Percentiles rank a stretch among this genome's conserved stretches.
These are phyloP conservation scores for Boletus vermiculosoides DNA, from an alignment of 768 basidiomycete species.

Conservation along the genomic window DNA sequence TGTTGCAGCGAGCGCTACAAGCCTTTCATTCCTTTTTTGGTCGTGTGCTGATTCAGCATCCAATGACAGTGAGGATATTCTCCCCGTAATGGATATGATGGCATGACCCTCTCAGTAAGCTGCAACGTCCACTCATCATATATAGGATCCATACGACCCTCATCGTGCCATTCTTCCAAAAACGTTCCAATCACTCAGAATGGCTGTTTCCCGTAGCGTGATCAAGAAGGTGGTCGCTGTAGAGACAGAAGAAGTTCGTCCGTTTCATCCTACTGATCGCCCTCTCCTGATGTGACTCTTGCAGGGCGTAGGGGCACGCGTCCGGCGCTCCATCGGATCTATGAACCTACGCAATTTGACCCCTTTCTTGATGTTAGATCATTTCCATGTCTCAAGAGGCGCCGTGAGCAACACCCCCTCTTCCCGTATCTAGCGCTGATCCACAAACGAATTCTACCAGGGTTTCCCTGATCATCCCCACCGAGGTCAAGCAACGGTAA, in stretches of 20 bases:
- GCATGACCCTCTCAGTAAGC: too few species aligned
- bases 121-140: too few species aligned
- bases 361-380: constrained; percentile 90
- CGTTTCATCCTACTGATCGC: neutral
- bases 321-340: constrained; percentile 85
- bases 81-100: too few species aligned
- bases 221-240: constrained; percentile 74
- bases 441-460: constrained; percentile 32
- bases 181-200: constrained; percentile 13
- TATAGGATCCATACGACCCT: neutral
- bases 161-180: neutral
- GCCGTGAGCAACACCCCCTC: constrained; percentile 47
- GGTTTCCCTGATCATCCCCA: constrained; percentile 95
- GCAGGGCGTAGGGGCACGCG: constrained; percentile 78
- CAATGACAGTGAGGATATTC: too few species aligned
- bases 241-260: constrained; percentile 64
- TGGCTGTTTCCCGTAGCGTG: constrained; percentile 59
- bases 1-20: too few species aligned
- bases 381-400: constrained; percentile 70
- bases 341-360: constrained; percentile 72
- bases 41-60: constrained; percentile 9
- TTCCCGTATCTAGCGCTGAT: neutral
- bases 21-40: neutral
- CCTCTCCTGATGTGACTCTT: neutral
- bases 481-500: constrained; percentile 84